Conservation (phyloP, 352 stramenopile species). For the Phytophthora litchii region DNA sequence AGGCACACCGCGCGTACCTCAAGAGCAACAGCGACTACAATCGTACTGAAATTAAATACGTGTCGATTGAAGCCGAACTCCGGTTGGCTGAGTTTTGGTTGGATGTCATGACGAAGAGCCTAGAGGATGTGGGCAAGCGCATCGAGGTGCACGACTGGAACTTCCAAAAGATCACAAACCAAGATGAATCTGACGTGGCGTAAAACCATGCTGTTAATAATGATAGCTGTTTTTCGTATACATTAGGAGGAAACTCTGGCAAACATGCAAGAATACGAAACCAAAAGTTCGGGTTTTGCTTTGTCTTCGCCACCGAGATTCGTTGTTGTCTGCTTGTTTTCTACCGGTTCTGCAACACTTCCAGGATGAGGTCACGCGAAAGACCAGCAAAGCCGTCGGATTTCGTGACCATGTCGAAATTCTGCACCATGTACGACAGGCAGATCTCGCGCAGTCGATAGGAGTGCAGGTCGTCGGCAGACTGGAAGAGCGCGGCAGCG, state of each 20-base stretch:
- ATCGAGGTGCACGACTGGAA: constrained; percentile 85
- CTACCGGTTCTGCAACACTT: constrained; percentile 88
- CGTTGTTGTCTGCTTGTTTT: constrained; percentile 15
- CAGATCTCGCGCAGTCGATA: constrained; percentile 88
- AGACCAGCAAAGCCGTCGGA: constrained; percentile 87
- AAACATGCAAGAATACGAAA: constrained; percentile 30
- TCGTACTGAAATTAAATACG: constrained; percentile 61
- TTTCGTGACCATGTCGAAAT: constrained; percentile 93
- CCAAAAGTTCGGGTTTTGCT: constrained; percentile 22
- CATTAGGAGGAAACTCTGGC: constrained; percentile 32
- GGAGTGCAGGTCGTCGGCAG: constrained; percentile 85
- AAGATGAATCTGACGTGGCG: constrained; percentile 28
- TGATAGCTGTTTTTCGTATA: constrained; percentile 43
- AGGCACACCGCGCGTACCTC: constrained; percentile 48
- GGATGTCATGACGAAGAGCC: constrained; percentile 55
- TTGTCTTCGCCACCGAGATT: constrained; percentile 16
- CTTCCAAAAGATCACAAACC: constrained; percentile 62
- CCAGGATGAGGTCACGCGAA: constrained; percentile 88
- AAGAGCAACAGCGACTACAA: constrained; percentile 67
- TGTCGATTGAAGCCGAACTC: constrained; percentile 59
- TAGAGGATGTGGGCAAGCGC: constrained; percentile 75
- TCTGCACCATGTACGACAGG: constrained; percentile 87
- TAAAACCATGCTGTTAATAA: constrained; percentile 37
- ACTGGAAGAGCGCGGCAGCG: constrained; percentile 82
- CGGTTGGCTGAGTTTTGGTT: constrained; percentile 75